Evolutionary conservation across 2,329 filamentous ascomycete genomes (phyloP), one percentile per base, ranked within the genome.

Genomic region (Cladosporium sp.): DNA sequence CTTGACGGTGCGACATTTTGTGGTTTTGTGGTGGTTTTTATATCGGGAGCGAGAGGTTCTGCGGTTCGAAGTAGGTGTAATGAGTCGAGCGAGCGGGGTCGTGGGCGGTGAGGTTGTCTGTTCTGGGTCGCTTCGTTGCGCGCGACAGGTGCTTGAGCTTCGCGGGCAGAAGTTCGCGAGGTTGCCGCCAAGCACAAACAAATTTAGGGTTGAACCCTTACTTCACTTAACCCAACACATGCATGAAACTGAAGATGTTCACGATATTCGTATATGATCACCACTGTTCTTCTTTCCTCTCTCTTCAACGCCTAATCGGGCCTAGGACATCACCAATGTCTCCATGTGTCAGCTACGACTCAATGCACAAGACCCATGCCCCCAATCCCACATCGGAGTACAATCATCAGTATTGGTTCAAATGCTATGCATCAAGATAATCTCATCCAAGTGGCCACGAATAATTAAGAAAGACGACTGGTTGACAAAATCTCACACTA

Each of bases 1-100:
- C 78, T 60, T 47, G 70, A 66, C 86, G 84, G 74, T 85, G 84
- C 70, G 84, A 81, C 87, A 85, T 85, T 69, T 65, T 54, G 55
- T 36, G 32, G 59, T 2, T 55, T 34, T 55, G 18, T 55, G 44
- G 10, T 21, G 21, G 21, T 34, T 44, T 38, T 21, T n/a, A 8
- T 24, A 24, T 24, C 24, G 51, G n/a, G 12, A 12, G 8, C 7
- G n/a, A 47, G n/a, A 10, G n/a, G 11, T 11, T 21, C 7, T n/a
- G 8, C 2, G 26, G 15, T 34, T 55, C n/a, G 10, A 2, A 5
- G 10, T 24, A 21, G 52, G n/a, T 18, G 36, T 28, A 7, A 18
- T 7, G 7, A 41, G 30, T 32, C 15, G 51, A 11, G 36, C 21
- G 61, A 15, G 36, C 21, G 61, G 8, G 61, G 49, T 49, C 47